Base-by-base conservation (phyloP, 2,329 filamentous ascomycete genomes). In the Kalmusia sp. region DNA sequence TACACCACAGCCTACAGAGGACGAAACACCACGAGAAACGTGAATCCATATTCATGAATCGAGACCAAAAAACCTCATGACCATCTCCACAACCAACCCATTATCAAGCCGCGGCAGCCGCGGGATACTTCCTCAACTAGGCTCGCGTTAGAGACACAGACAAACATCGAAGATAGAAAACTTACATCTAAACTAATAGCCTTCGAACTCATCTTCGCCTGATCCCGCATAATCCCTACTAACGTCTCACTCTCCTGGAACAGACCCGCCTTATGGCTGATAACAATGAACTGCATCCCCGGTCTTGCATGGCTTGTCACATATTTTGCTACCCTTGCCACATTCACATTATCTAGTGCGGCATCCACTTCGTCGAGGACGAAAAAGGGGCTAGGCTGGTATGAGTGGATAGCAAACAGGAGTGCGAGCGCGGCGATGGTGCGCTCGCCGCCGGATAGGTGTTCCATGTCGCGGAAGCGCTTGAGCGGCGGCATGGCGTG, bases 251-350 rank as follows among this genome's bases (percentile, higher is more conserved):
- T 96, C 74, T 96, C 91, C 77, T 99, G 93, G 79, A 98, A 99
- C 51, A 99, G 81, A 1, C 92, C 93, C 0, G 92, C 90, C 83
- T 99, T 99, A 72, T 99, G 83, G 78, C 88, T 92, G 75, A 99
- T 99, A 62, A 99, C 95, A 56, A 99, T 96, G 65, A 99, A 99
- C 75, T 99, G 95, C 92, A 98, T 98, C 12, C 96, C 96, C 1
- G 95, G 95, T 0, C 92, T 91, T 1, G 93, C 91, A 76, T 99
- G 93, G 69, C 96, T 92, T 31, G 89, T 86, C 57, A 99, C 96
- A 70, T 99, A 99, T 75, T 95, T 95, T 61, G 93, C 95, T 75
- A 99, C 93, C 72, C 96, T 92, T 64, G 92, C 89, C 6, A 98
- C 95, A 67, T 99, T 99, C 55, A 93, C 92, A 69, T 97, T 96